These are phyloP conservation scores for Lasiodiplodia hormozganensis DNA, from an alignment of 2,329 filamentous ascomycete genomes.

Conservation along the genomic window DNA sequence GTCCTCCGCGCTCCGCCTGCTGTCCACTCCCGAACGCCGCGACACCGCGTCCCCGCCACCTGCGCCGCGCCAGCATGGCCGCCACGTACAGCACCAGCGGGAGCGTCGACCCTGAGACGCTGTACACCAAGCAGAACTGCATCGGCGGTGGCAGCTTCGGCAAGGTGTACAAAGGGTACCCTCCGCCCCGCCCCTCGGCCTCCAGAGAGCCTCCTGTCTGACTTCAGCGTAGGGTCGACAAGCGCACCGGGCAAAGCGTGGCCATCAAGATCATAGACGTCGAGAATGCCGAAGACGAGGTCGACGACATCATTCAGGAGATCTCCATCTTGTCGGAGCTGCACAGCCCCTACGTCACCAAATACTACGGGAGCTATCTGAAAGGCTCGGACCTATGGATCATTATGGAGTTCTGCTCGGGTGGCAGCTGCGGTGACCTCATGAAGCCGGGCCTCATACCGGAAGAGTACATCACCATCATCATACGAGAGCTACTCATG, in stretches of 20 bases:
- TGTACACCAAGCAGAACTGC: constrained; percentile 80
- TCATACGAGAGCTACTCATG: constrained; percentile 85
- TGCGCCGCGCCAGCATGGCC: constrained; percentile 20
- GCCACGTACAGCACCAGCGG: constrained; percentile 42
- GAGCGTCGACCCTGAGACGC: constrained; percentile 80
- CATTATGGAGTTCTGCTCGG: constrained; percentile 98
- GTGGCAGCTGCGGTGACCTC: constrained; percentile 92
- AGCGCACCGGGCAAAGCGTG: constrained; percentile 88
- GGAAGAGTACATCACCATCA: constrained; percentile 97
- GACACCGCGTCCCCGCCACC: not conserved
- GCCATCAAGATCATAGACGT: constrained; percentile 99
- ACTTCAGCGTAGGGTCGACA: constrained; percentile 73
- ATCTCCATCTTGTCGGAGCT: constrained; percentile 97
- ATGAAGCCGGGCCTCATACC: constrained; percentile 92
- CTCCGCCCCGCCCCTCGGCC: constrained; percentile 26
- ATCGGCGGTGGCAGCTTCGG: constrained; percentile 91
- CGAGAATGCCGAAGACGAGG: constrained; percentile 98
- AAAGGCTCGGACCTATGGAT: constrained; percentile 98
- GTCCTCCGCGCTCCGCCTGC: constrained; percentile 10
- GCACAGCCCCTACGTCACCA: constrained; percentile 94
- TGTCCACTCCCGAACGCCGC: not conserved
- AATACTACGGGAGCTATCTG: constrained; percentile 96
- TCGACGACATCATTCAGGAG: constrained; percentile 99
- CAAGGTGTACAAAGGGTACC: constrained; percentile 96
- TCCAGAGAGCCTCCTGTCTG: constrained; percentile 15